These are phyloP conservation scores for Ophiognomonia clavigignenti-juglandacearum DNA, from an alignment of 2,329 filamentous ascomycete species.

Conservation along the genomic window DNA sequence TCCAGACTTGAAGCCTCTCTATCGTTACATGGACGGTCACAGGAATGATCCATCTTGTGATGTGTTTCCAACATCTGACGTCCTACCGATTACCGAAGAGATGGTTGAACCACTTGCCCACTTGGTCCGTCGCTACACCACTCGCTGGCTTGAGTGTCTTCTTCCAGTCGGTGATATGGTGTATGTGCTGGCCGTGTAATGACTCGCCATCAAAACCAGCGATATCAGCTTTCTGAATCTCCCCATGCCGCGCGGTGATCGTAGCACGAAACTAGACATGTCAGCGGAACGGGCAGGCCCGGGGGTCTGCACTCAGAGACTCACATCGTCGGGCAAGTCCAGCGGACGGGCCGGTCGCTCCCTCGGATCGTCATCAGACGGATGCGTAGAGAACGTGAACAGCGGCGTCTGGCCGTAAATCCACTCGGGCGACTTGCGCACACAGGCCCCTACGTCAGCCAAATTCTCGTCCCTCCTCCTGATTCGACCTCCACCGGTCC, in stretches of 20 bases:
- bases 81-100: conserved; percentile 23
- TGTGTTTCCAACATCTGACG: no score
- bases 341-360: conserved; percentile 46
- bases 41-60: no score
- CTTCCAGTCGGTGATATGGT: conserved; percentile 26
- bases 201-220: conserved; percentile 19
- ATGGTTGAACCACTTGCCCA: conserved; percentile 26
- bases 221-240: conserved; percentile 26
- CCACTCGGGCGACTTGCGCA: conserved; percentile 60
- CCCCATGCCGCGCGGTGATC: conserved; percentile 35
- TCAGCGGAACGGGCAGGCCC: neutral
- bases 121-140: conserved; percentile 12
- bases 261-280: conserved; percentile 25
- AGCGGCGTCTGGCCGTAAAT: conserved; percentile 81
- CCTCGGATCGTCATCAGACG: conserved; percentile 54
- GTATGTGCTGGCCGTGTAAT: conserved; percentile 21
- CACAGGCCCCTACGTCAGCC: neutral
- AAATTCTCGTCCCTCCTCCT: no score
- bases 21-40: no score
- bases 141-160: conserved; percentile 13
- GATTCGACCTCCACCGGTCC: no score
- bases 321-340: conserved; percentile 41
- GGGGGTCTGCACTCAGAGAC: conserved; percentile 14
- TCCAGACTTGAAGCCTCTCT: neutral
- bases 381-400: conserved; percentile 65